Evolutionary conservation across 352 stramenopile species (phyloP).

Genomic region (Pythium aristosporum): DNA sequence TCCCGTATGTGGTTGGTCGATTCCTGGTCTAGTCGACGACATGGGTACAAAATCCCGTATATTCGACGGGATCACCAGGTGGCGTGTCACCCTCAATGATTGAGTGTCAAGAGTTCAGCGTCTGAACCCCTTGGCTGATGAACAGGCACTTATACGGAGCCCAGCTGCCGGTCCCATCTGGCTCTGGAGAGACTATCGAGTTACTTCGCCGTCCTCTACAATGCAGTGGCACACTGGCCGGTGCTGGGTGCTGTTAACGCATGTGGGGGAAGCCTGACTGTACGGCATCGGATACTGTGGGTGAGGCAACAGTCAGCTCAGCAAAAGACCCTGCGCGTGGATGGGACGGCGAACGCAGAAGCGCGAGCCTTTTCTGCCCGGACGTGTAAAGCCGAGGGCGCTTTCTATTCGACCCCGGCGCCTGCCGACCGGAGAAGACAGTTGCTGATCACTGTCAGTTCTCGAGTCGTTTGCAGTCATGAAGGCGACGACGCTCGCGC

Average conservation of each 20-base stretch:
- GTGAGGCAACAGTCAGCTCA: not conserved
- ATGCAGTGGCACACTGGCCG: not conserved
- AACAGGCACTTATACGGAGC: not conserved
- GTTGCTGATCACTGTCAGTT: not conserved
- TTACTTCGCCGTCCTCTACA: conserved; percentile 5
- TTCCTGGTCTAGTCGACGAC: too few species aligned
- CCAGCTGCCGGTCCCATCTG: conserved; percentile 8
- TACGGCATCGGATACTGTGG: not conserved
- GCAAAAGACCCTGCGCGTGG: not conserved
- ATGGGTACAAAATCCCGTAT: not conserved
- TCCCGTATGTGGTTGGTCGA: too few species aligned
- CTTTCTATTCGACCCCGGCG: too few species aligned
- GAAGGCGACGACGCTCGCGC: conserved; percentile 4
- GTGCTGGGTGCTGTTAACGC: too few species aligned
- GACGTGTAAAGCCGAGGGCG: not conserved
- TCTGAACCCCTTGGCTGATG: not conserved
- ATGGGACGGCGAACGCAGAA: not conserved
- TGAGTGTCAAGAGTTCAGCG: too few species aligned
- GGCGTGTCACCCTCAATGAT: too few species aligned
- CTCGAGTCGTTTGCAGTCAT: not conserved
- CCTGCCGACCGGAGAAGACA: not conserved
- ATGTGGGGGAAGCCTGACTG: not conserved
- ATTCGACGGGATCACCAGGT: too few species aligned
- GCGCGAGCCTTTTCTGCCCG: not conserved
- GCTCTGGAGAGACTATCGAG: conserved; percentile 4